Percentiles rank a stretch among this genome's conserved stretches.
Evolutionary conservation across 306 rosid species (phyloP).

Genomic region (Arachis stenosperma): DNA sequence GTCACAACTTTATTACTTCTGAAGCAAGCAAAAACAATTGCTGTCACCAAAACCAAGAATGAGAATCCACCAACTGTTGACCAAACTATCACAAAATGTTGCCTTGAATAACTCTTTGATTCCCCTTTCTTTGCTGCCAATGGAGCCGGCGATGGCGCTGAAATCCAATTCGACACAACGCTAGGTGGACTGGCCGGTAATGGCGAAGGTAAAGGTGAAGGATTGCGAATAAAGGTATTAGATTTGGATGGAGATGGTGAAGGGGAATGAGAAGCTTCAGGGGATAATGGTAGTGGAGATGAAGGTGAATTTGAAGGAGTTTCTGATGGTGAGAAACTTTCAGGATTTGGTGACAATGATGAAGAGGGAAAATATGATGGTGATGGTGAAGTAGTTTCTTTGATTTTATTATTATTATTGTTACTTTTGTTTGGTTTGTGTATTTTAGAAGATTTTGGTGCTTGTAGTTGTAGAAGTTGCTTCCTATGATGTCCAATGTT

Average conservation of each 20-base stretch:
- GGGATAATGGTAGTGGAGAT: conserved; percentile 40
- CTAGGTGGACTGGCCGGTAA: conserved; percentile 49
- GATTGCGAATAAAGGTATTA: conserved; percentile 28
- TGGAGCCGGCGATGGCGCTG: conserved; percentile 49
- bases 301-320: conserved; percentile 42
- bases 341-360: conserved; percentile 41
- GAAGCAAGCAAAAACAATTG: conserved; percentile 45
- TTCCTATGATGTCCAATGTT: conserved; percentile 47
- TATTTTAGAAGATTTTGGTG: conserved; percentile 28
- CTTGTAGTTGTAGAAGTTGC: conserved; percentile 58
- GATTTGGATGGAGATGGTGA: conserved; percentile 53
- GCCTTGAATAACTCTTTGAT: conserved; percentile 37
- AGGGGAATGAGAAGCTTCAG: conserved; percentile 47
- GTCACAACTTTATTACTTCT: conserved; percentile 69
- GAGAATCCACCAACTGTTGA: conserved; percentile 58
- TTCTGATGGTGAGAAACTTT: conserved; percentile 31
- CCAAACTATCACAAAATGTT: conserved; percentile 45
- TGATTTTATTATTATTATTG: background rate
- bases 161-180: conserved; percentile 30
- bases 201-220: conserved; percentile 54
- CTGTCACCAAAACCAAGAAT: conserved; percentile 52
- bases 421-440: conserved; percentile 9
- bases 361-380: conserved; percentile 29
- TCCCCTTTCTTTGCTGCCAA: conserved; percentile 41
- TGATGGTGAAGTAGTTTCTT: conserved; percentile 30